Base-by-base conservation (phyloP, 164 flowering plant species). In the Dillenia suffruticosa region DNA sequence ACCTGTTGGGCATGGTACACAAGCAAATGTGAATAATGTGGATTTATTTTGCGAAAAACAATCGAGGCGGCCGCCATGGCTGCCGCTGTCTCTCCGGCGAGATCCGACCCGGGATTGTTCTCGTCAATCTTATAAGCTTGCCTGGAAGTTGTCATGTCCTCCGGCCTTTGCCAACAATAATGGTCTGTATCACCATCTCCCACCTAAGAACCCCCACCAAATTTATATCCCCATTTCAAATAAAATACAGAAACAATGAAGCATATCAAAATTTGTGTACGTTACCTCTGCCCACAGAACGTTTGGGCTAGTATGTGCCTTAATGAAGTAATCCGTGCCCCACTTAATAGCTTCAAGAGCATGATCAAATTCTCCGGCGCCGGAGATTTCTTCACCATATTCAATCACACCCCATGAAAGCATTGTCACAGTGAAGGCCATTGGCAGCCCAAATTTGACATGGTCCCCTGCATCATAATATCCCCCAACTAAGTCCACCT, bases 401-500 rank as follows among this genome's bases (percentile, higher is more conserved):
- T 86, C 84, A 0, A 86, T 44, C 2, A 75, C 79, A 17, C 86
- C 53, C 91, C 88, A 85, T 9, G 88, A 70, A 3, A 85, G 76
- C 83, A 83, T 73, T 58, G 86, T 85, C 0, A 81, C 56, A 0
- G 90, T 85, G 63, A 81, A 85, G 0, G 90, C 90, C 90, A 85
- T 81, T 8, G 90, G 90, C 0, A 85, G 59, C 0, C 88, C 86
- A 60, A 83, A 85, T 58, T 85, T 85, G 11, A 85, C 86, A 55
- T 83, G 73, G 59, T 85, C 90, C 1, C 90, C 90, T 5, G 90
- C 90, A 55, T 85, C 90, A 58, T 86, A 84, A 64, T 84, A 86
- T 7, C 92, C 92, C 53, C 89, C 89, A 0, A 84, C 87, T 47
- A 86, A 77, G 46, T 86, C 89, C 60, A 79, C 90, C 85, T 85